Evolutionary conservation across 2,329 filamentous ascomycete genomes (phyloP), one percentile per base, ranked within the genome.

Genomic region (Beauveria sp.): DNA sequence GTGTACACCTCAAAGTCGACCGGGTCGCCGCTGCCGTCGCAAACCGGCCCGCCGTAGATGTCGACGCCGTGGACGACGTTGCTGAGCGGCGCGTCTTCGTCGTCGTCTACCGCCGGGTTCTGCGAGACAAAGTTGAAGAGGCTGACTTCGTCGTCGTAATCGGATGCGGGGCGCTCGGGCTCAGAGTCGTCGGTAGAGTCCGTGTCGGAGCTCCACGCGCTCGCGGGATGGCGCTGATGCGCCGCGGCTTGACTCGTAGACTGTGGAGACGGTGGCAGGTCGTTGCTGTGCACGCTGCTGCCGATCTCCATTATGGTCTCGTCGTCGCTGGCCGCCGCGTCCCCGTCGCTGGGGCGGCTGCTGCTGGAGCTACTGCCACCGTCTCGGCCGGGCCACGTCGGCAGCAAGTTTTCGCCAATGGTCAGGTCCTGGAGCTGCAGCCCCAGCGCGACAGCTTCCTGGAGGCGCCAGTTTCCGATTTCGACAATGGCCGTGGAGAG

Each of bases 1-100:
- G 72, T 30, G 37, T 67, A 73, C 0, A 74, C 64, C 34, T 72
- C 70, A 16, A 75, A 62, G 48, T 74, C 71, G 22, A 70, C 66
- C 2, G 61, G 50, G 1, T 47, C 22, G 3, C 50, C 41, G 0
- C 1, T 5, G 10, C 18, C 14, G 18, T 30, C 55, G 1, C 54
- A 43, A 20, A 62, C 26, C 2, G 55, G 44, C 50, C 34, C 34
- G 1, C 65, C 67, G 1, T 67, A 46, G 0, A 73, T 41, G 14
- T 70, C 61, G 14, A 70, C 70, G 28, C 67, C 66, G 60, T 70
- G 66, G 12, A 74, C 51, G 4, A 73, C 61, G 54, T 72, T 69
- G n/a, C 9, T n/a, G 3, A 34, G 40, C 7, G 64, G 64, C 6
- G 62, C 59, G 1, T 62, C 61, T 2, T 67, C 68, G 3, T 65